These are phyloP conservation scores for Sherardia arvensis DNA, from an alignment of 257 asterid genomes.

Conservation along the genomic window DNA sequence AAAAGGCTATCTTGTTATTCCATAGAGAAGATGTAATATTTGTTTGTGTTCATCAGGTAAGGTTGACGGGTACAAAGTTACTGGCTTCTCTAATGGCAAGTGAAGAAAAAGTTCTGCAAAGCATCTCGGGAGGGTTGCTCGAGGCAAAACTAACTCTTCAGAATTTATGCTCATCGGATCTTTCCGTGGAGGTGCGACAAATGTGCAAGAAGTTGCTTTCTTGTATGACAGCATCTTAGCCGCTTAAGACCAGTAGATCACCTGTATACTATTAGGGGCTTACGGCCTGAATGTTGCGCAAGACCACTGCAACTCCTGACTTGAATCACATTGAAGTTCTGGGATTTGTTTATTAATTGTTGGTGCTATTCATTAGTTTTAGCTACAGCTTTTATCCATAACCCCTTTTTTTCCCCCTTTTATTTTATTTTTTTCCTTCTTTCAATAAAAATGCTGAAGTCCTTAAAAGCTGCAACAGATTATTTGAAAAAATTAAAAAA, in stretches of 20 bases:
- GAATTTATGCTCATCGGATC: slow-evolving; percentile 37
- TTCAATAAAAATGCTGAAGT: too few relatives aligned
- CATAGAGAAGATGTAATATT: not conserved
- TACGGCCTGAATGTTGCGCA: not conserved
- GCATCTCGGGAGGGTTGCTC: slow-evolving; percentile 41
- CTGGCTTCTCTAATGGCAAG: slow-evolving; percentile 66
- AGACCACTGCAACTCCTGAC: not conserved
- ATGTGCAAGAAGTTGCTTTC: slow-evolving; percentile 57
- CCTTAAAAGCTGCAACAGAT: too few relatives aligned
- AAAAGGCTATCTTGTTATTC: not conserved
- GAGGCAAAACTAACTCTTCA: slow-evolving; percentile 54
- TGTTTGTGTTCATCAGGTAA: slow-evolving; percentile 41
- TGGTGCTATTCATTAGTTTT: not conserved
- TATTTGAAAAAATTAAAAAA: too few relatives aligned
- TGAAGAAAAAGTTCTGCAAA: slow-evolving; percentile 57
- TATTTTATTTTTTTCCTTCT: too few relatives aligned
- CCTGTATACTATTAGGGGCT: not conserved
- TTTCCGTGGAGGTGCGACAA: slow-evolving; percentile 43
- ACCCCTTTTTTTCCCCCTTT: too few relatives aligned
- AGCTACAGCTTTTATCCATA: not conserved
- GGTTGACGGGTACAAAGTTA: slow-evolving; percentile 57
- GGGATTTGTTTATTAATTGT: not conserved
- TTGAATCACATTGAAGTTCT: not conserved
- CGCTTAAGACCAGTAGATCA: too few relatives aligned
- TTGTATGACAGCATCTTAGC: slow-evolving; percentile 42